Percentiles rank a stretch among this genome's conserved stretches.
These are phyloP conservation scores for Zarea fungicola DNA, from an alignment of 2,329 filamentous ascomycete species.

Conservation along the genomic window DNA sequence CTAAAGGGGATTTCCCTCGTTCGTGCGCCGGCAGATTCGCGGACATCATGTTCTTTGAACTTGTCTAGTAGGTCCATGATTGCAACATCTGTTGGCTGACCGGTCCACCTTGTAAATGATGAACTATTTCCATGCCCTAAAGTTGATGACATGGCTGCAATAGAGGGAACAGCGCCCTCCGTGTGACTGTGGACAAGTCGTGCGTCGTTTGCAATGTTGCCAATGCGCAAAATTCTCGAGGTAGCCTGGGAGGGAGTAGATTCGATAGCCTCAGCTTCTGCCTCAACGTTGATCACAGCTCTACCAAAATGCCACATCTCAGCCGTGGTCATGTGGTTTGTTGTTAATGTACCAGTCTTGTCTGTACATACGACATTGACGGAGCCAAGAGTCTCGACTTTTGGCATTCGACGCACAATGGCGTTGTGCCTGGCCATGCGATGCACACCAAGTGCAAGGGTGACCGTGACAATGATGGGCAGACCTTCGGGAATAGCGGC, in stretches of 20 bases:
- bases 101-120: conserved; percentile 83
- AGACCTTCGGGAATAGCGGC: conserved; percentile 94
- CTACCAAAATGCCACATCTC: conserved; percentile 94
- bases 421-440: conserved; percentile 94
- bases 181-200: conserved; percentile 68
- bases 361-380: conserved; percentile 99
- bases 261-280: conserved; percentile 50
- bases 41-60: conserved; percentile 86
- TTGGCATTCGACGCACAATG: conserved; percentile 91
- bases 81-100: conserved; percentile 96
- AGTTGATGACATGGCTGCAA: conserved; percentile 79
- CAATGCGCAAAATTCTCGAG: conserved; percentile 77
- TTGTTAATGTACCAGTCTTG: conserved; percentile 88
- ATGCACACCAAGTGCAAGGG: conserved; percentile 86
- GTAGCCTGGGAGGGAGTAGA: conserved; percentile 65
- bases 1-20: conserved; percentile 89
- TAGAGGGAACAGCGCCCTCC: conserved; percentile 63
- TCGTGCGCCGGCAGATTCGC: conserved; percentile 77
- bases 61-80: conserved; percentile 88
- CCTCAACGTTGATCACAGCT: conserved; percentile 47
- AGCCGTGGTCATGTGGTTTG: conserved; percentile 96
- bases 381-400: conserved; percentile 95
- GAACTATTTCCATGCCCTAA: conserved; percentile 54
- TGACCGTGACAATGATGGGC: conserved; percentile 97
- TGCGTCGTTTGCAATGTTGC: conserved; percentile 95